Base-by-base conservation (phyloP, 352 stramenopile species). In the Phytophthora citrophthora region DNA sequence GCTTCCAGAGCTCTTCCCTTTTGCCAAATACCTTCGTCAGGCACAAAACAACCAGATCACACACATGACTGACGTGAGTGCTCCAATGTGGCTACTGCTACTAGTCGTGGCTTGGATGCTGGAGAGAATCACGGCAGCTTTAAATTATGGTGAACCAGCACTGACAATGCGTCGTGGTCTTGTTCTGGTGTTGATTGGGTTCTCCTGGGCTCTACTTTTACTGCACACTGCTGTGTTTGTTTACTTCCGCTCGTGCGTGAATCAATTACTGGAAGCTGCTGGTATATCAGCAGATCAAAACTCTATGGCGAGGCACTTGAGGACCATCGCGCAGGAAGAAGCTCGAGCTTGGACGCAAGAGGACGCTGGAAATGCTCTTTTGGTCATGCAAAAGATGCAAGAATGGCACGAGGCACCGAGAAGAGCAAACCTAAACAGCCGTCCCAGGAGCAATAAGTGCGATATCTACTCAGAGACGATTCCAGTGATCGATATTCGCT, bases 11-110 rank as follows among this genome's bases (percentile, higher is more conserved):
- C 67, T 87, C n/a, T 81, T 81, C 36, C 78, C 83, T 18, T 91
- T 89, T 65, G 68, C 75, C 61, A 91, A 91, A 63, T 91, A 91
- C 54, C 44, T 91, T 10, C 69, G 78, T 6, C 76, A 88, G 24
- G 79, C 77, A 13, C 83, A 90, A 48, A 80, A 89, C 54, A 90
- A 84, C 67, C 79, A 92, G 68, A 89, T 92, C 65, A 83, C 68
- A 13, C 76, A 92, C 54, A 81, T 92, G 70, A 88, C 86, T 18
- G 81, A 92, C 10, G 80, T 92, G 16, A 38, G 82, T 47, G 69
- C 86, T 26, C 74, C 76, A 15, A 87, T 79, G 60, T 92, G 76
- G 79, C 48, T 72, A 11, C 23, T 88, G 7, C 64, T 88, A 11
- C 60, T 88, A 0, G 43, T 34, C 1, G 60, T 84, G 27, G 74